These are phyloP conservation scores for Discostella pseudostelligera DNA, from an alignment of 108 stramenopile genomes.

Conservation along the genomic window DNA sequence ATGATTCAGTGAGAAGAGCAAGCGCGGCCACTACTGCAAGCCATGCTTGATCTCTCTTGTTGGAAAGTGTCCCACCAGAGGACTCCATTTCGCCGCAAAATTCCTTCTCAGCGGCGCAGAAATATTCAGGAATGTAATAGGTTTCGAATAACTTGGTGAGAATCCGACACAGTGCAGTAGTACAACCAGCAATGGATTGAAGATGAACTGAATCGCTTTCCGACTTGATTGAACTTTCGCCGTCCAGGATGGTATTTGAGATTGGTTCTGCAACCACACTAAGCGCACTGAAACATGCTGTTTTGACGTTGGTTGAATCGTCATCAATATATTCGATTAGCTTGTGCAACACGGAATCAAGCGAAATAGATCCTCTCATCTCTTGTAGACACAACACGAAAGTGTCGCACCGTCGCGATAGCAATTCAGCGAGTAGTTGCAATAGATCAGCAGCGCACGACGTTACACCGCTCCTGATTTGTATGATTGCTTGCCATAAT, in stretches of 20 bases:
- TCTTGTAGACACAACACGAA: constrained; percentile 13
- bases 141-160: constrained; percentile 29
- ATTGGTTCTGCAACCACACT: constrained; percentile 29
- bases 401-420: constrained; percentile 15
- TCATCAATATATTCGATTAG: constrained; percentile 27
- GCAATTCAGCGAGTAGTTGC: constrained; percentile 34
- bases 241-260: constrained; percentile 3
- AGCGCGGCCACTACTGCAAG: constrained; percentile 17
- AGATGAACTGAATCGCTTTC: constrained; percentile 1
- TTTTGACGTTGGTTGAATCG: constrained; percentile 30
- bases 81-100: constrained; percentile 1
- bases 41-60: constrained; percentile 35
- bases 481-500: constrained; percentile 52
- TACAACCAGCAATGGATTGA: constrained; percentile 3
- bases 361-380: constrained; percentile 2
- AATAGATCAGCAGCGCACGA: constrained; percentile 58
- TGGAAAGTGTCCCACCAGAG: constrained; percentile 2
- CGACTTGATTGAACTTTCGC: neutral
- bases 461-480: constrained; percentile 36
- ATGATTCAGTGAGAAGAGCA: constrained; percentile 13
- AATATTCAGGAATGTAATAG: constrained; percentile 13
- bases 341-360: constrained; percentile 29
- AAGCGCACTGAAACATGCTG: constrained; percentile 37
- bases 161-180: constrained; percentile 15
- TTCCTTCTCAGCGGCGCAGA: neutral